phyloP scores from a whole-genome alignment of 2,329 filamentous ascomycete genomes.

The Dryadomyces quercivorus region DNA sequence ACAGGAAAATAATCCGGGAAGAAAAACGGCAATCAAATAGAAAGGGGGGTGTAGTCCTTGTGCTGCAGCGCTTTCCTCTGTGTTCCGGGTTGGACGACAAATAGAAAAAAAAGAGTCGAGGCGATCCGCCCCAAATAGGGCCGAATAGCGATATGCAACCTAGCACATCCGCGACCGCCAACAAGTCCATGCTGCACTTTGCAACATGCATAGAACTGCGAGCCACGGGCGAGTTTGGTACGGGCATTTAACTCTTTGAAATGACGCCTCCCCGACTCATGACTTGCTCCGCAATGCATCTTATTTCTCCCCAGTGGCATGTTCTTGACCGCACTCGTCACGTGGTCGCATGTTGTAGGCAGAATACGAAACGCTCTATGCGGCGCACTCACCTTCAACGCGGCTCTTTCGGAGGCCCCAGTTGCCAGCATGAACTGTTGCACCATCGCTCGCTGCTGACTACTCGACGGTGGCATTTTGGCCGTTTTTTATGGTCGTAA shows the following conservation, averaged over 20 bases:
- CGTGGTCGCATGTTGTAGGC: not conserved
- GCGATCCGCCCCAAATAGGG: constrained; percentile 13
- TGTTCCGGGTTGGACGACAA: not conserved
- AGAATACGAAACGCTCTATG: not conserved
- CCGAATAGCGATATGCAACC: constrained; percentile 14
- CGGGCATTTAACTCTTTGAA: not conserved
- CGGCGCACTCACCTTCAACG: constrained; percentile 27
- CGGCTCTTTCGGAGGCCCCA: constrained; percentile 29
- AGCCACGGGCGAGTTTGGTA: not conserved
- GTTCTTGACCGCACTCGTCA: not conserved
- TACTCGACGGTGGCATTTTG: constrained; percentile 16
- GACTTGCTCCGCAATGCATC: too few relatives aligned
- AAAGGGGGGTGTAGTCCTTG: not conserved
- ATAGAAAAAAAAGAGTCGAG: constrained; percentile 6
- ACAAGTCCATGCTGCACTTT: not conserved
- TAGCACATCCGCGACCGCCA: constrained; percentile 6
- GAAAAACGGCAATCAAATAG: not conserved
- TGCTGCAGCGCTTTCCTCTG: not conserved
- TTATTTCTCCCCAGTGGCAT: not conserved
- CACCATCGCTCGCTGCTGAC: constrained; percentile 25
- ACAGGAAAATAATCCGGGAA: not conserved
- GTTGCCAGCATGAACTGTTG: constrained; percentile 31
- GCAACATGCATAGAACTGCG: not conserved
- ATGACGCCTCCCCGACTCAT: too few relatives aligned
- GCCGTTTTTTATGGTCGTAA: not conserved